Percentiles rank a stretch among this genome's conserved stretches.
Conservation (phyloP, 352 stramenopile species). For the Globisporangium apiculatum region DNA sequence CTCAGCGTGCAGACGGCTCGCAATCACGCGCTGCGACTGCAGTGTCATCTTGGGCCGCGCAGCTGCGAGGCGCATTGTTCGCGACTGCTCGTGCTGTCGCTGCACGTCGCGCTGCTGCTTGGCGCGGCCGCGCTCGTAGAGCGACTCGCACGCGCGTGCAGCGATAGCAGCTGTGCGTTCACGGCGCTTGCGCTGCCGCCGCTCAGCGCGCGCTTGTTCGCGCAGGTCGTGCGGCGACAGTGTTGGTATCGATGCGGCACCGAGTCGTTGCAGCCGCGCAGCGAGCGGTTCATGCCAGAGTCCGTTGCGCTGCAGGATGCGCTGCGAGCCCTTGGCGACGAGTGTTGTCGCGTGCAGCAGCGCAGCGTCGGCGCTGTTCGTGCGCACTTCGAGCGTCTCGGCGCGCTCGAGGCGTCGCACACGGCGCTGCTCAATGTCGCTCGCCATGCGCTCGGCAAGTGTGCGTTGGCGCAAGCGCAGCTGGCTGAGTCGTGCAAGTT, state of each 20-base stretch:
- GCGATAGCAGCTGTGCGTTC: slow-evolving; percentile 12
- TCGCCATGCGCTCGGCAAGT: slow-evolving; percentile 31
- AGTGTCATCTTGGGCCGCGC: slow-evolving; percentile 27
- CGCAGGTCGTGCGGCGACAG: slow-evolving; percentile 5
- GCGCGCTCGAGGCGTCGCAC: slow-evolving; percentile 17
- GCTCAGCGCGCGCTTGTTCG: neutral
- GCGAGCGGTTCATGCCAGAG: slow-evolving; percentile 36
- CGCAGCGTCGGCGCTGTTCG: slow-evolving; percentile 8
- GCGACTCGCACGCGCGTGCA: slow-evolving; percentile 36
- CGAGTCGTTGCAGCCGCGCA: slow-evolving; percentile 25
- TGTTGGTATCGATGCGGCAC: neutral
- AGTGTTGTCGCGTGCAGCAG: slow-evolving; percentile 16
- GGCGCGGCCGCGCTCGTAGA: slow-evolving; percentile 41
- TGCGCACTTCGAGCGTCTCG: slow-evolving; percentile 17
- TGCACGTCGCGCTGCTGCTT: slow-evolving; percentile 25
- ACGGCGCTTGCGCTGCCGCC: slow-evolving; percentile 7
- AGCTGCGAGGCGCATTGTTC: slow-evolving; percentile 12
- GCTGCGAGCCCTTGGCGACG: slow-evolving; percentile 38
- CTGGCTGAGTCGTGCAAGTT: neutral
- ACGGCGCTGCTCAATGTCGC: slow-evolving; percentile 32
- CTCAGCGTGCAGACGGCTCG: slow-evolving; percentile 27
- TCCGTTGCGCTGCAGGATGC: slow-evolving; percentile 47
- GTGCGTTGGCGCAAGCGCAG: neutral
- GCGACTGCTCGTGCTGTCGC: slow-evolving; percentile 16
- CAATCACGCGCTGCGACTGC: slow-evolving; percentile 30